Percentiles rank a stretch among this genome's conserved stretches.
phyloP scores from a whole-genome alignment of 2,329 filamentous ascomycete species.

The Aspergillus sp. region DNA sequence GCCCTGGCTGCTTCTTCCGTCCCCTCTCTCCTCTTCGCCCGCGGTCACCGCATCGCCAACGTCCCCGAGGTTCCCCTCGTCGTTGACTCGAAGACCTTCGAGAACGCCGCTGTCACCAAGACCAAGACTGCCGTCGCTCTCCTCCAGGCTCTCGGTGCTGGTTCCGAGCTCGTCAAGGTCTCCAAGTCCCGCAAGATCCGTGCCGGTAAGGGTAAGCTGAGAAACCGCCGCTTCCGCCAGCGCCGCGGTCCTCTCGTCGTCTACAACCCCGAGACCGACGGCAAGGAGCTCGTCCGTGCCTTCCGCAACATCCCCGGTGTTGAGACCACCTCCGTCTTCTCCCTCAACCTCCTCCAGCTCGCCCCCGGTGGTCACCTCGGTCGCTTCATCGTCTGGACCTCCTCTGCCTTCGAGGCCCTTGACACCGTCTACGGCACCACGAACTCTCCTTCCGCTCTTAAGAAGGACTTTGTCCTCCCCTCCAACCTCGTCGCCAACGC shows the following conservation, averaged over 20 bases:
- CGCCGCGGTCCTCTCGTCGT: conserved; percentile 96
- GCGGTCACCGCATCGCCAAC: conserved; percentile 90
- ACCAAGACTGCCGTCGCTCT: conserved; percentile 84
- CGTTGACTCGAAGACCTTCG: conserved; percentile 86
- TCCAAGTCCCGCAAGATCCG: conserved; percentile 95
- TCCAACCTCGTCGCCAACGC: conserved; percentile 90
- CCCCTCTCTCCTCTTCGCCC: conserved; percentile 90
- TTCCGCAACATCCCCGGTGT: conserved; percentile 99
- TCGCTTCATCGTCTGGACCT: conserved; percentile 99
- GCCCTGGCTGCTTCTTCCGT: conserved; percentile 95
- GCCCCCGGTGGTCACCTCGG: conserved; percentile 98
- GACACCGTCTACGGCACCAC: conserved; percentile 96
- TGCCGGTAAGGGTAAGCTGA: conserved; percentile 98
- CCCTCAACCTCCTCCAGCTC: conserved; percentile 98
- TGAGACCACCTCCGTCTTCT: conserved; percentile 90
- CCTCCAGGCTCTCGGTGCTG: conserved; percentile 87
- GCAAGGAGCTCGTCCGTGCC: conserved; percentile 87
- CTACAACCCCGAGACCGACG: conserved; percentile 93
- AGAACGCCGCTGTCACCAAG: conserved; percentile 76
- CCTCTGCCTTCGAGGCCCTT: conserved; percentile 91
- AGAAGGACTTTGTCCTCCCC: conserved; percentile 99
- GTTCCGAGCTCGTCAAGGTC: conserved; percentile 90
- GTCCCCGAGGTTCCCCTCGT: conserved; percentile 97
- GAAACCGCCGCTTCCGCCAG: conserved; percentile 94
- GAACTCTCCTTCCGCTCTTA: conserved; percentile 82